phyloP scores from a whole-genome alignment of 2,329 filamentous ascomycete genomes.

The Cladosporium sp. region DNA sequence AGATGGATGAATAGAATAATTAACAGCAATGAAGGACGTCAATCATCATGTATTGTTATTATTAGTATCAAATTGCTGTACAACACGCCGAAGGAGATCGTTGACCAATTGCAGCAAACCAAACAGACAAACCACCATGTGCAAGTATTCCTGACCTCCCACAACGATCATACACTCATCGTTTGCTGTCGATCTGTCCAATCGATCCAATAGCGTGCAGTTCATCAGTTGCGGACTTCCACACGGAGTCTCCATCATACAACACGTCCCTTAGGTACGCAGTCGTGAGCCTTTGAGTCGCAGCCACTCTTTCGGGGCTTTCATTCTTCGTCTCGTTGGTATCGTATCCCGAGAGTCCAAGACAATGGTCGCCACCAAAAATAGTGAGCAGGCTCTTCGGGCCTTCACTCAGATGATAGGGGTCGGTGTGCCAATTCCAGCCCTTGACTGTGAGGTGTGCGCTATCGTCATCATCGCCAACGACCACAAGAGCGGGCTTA shows the following conservation, averaged over 20 bases:
- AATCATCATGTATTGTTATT: neutral
- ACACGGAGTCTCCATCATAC: neutral
- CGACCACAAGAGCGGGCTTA: constrained; percentile 1
- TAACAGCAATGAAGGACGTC: neutral
- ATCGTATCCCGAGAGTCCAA: constrained; percentile 24
- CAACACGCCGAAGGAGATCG: neutral
- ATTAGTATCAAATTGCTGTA: neutral
- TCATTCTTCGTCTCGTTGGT: constrained; percentile 2
- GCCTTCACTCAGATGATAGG: neutral
- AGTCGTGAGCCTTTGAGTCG: neutral
- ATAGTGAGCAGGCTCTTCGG: constrained; percentile 15
- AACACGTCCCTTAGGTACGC: constrained; percentile 3
- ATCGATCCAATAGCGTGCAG: neutral
- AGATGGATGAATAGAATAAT: neutral
- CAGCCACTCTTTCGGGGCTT: neutral
- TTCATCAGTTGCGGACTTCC: neutral
- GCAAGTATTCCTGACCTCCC: neutral
- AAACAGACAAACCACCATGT: neutral
- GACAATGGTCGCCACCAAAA: constrained; percentile 27
- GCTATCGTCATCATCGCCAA: constrained; percentile 5
- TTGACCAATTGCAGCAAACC: neutral
- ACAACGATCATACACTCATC: neutral
- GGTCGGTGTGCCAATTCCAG: constrained; percentile 16
- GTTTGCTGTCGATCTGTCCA: neutral
- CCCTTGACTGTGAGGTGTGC: constrained; percentile 5